phyloP scores from a whole-genome alignment of 345 rosid species.

The sweet orange (Citrus sinensis) region DVS_A1.0 CM039163.1:49530501-49531000 shows the following conservation, averaged over 20 bases:
- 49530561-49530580: background rate
- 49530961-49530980: too few species aligned
- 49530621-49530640: background rate
- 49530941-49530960: background rate
- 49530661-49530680: background rate
- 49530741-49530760: background rate
- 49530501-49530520: background rate
- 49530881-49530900: background rate
- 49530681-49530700: background rate
- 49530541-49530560: background rate
- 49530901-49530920: background rate
- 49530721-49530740: slow-evolving; percentile 16
- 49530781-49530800: background rate
- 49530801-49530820: background rate
- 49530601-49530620: background rate
- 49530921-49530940: too few species aligned
- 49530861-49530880: background rate
- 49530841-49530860: background rate
- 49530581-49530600: background rate
- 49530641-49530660: background rate
- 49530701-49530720: slow-evolving; percentile 2
- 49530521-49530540: background rate
- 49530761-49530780: background rate
- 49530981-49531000: too few species aligned
- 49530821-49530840: background rate